A percentile compares a stretch with the other conserved stretches of the same genome.
Evolutionary conservation across 2,329 filamentous ascomycete genomes (phyloP).

Genomic region (Fusarium sp.): DNA sequence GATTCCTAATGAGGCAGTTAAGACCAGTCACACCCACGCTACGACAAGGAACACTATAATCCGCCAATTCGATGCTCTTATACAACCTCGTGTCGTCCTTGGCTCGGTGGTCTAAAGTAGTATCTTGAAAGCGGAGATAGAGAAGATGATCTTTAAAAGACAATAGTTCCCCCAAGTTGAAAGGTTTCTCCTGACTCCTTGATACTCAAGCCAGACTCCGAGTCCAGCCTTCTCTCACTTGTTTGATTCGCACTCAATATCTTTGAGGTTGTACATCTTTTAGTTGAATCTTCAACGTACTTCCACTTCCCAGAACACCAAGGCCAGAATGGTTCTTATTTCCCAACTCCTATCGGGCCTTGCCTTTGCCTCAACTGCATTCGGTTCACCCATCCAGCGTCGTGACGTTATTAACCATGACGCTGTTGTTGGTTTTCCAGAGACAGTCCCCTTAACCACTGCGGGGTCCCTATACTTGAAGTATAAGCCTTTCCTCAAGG

Average conservation of each 20-base stretch:
- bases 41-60: conserved; percentile 29
- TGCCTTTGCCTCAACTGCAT: conserved; percentile 31
- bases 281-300: not conserved
- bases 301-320: not conserved
- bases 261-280: not conserved
- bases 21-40: conserved; percentile 18
- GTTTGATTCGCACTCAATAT: not conserved
- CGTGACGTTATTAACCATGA: conserved; percentile 48
- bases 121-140: conserved; percentile 11
- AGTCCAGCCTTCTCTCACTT: not conserved
- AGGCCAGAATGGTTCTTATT: conserved; percentile 37
- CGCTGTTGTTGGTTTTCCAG: conserved; percentile 48
- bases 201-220: not conserved
- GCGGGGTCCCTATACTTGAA: conserved; percentile 48
- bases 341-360: conserved; percentile 36
- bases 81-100: conserved; percentile 26
- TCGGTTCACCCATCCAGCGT: conserved; percentile 42
- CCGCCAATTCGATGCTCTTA: conserved; percentile 42
- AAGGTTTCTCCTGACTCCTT: conserved; percentile 4
- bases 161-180: conserved; percentile 5
- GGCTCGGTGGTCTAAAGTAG: conserved; percentile 26
- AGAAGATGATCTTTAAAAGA: conserved; percentile 21
- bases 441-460: conserved; percentile 47
- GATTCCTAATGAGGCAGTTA: conserved; percentile 39
- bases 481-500: conserved; percentile 53